phyloP scores from a whole-genome alignment of 2,329 filamentous ascomycete species.

The Thermothelomyces thermophilus region DNA sequence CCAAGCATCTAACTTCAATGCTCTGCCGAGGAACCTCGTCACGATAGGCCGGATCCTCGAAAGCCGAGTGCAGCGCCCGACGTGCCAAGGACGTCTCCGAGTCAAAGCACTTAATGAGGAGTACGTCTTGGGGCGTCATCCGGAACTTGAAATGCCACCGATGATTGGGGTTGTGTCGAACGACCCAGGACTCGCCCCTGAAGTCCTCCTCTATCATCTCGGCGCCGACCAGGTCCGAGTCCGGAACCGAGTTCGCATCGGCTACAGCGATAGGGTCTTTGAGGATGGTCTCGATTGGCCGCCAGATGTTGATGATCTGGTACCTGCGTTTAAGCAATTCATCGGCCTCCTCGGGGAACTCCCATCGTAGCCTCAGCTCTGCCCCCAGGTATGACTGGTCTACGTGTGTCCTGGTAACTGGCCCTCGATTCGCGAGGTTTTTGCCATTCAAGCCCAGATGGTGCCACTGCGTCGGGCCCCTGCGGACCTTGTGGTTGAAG shows the following conservation, averaged over 20 bases:
- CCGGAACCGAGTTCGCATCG: conserved; percentile 32
- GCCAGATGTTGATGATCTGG: conserved; percentile 41
- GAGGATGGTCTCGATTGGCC: conserved; percentile 41
- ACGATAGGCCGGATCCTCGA: conserved; percentile 39
- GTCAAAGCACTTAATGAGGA: conserved; percentile 55
- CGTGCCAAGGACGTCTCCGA: conserved; percentile 44
- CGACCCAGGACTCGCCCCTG: conserved; percentile 34
- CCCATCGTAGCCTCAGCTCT: conserved; percentile 15
- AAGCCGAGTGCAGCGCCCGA: conserved; percentile 48
- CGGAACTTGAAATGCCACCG: conserved; percentile 47
- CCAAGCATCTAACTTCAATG: conserved; percentile 48
- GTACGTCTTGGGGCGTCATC: conserved; percentile 44
- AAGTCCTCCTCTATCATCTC: conserved; percentile 32
- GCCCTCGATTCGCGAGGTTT: conserved; percentile 47
- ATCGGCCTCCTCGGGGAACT: conserved; percentile 21
- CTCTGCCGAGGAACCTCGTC: conserved; percentile 43
- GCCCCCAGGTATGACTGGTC: conserved; percentile 26
- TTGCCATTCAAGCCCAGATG: conserved; percentile 52
- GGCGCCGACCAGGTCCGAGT: conserved; percentile 35
- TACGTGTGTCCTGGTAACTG: conserved; percentile 22
- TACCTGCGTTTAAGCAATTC: conserved; percentile 29
- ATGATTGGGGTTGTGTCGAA: conserved; percentile 33
- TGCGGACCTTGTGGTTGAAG: conserved; percentile 29
- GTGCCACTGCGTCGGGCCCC: conserved; percentile 43
- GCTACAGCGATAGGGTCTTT: conserved; percentile 39